A percentile compares a stretch with the other conserved stretches of the same genome.
phyloP scores from a whole-genome alignment of 129 eudicot genomes.

The Centaurea solstitialis region DNA sequence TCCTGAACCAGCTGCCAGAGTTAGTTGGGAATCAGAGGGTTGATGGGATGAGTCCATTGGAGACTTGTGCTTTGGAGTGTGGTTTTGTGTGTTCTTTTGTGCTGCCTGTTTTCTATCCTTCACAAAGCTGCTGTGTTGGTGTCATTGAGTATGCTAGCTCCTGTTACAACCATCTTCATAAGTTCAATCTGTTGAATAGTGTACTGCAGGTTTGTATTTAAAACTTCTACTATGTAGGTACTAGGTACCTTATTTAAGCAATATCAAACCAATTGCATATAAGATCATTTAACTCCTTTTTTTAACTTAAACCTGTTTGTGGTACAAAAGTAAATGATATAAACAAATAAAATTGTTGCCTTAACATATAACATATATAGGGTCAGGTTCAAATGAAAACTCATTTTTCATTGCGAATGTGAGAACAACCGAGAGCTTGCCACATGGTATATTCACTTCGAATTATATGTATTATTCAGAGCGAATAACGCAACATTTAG shows the following conservation, averaged over 20 bases:
- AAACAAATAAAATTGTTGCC: neutral
- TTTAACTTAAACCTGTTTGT: neutral
- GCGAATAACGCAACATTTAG: too few species aligned
- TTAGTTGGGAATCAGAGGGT: neutral
- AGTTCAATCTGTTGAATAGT: neutral
- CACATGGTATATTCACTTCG: too few species aligned
- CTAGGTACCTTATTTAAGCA: neutral
- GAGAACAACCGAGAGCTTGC: too few species aligned
- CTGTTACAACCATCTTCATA: neutral
- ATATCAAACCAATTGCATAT: neutral
- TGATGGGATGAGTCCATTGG: neutral
- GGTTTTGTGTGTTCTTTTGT: neutral
- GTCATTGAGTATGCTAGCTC: neutral
- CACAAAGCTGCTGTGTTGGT: constrained; percentile 15
- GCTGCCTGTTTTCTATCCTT: constrained; percentile 4
- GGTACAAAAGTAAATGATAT: neutral
- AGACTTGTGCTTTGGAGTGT: neutral
- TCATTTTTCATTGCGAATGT: too few species aligned
- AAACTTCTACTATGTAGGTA: neutral
- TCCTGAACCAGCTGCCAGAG: neutral
- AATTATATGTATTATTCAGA: too few species aligned
- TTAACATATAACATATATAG: too few species aligned
- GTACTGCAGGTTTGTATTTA: constrained; percentile 6
- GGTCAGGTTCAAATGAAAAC: too few species aligned
- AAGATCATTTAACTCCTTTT: neutral